Base-by-base conservation (phyloP, 352 stramenopile genomes). In the Phytophthora aleatoria region DNA sequence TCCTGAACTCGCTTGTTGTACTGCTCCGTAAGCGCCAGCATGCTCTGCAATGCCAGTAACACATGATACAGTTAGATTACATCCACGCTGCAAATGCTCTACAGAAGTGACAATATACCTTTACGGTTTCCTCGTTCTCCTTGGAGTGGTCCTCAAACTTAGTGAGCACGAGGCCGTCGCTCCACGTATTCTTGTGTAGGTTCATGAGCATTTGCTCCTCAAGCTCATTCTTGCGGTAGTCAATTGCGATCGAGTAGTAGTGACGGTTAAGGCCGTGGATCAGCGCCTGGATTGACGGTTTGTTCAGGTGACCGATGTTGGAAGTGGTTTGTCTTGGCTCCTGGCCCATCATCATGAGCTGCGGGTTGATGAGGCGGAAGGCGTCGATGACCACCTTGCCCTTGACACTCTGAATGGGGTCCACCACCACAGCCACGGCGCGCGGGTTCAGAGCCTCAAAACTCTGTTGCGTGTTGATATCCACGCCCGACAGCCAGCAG, bases 201-300 rank as follows among this genome's bases (percentile, higher is more conserved):
- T 99, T 99, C 91, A 98, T 98, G 12, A 99, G 87, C 97, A 99
- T 99, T 79, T 99, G 97, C 79, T 99, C 97, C 77, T 99, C 98
- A 5, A 99, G 84, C 66, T 99, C 97, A 80, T 99, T 99, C 86
- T 99, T 99, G 52, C 97, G 87, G 83, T 98, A 99, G 78, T 98
- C 96, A 69, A 96, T 95, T 27, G 83, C 92, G 60, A 99, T 98
- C 30, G 89, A 98, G 79, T 99, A 99, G 83, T 99, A 99, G 75
- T 99, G 96, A 57, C 96, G 83, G 79, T 99, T 99, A 15, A 99
- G 84, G 7, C 98, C 98, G 77, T 99, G 98, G 68, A 99, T 99
- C 41, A 99, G 76, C 1, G 97, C 97, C 76, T 99, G 97, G 71
- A 99, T 99, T 16, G 94, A 98, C 5, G 98, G 98, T 69, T 99